These are phyloP conservation scores for Trametes versicolor DNA, from an alignment of 1,284 basidiomycete species.

Conservation along the genomic window DNA sequence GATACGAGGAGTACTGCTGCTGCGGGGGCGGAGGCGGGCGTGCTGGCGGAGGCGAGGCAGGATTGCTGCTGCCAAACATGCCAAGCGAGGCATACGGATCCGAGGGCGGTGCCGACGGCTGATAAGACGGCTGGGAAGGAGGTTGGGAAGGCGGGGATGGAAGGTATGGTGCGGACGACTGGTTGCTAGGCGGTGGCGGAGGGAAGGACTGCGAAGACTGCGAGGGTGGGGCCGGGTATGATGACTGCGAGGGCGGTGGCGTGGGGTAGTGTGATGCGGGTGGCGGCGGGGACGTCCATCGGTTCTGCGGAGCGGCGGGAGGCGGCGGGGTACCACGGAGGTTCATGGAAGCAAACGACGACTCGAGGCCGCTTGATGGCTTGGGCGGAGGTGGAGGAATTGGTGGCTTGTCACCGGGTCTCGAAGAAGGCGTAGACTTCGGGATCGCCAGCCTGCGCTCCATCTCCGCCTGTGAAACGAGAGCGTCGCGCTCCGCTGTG, in stretches of 20 bases:
- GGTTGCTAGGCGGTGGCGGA: constrained; percentile 46
- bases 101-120: constrained; percentile 41
- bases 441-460: constrained; percentile 64
- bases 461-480: constrained; percentile 78
- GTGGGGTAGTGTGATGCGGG: constrained; percentile 41
- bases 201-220: constrained; percentile 40
- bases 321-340: constrained; percentile 49
- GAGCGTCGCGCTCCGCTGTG: constrained; percentile 74
- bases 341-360: constrained; percentile 65
- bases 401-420: constrained; percentile 61
- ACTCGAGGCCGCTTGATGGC: constrained; percentile 50
- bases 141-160: constrained; percentile 36
- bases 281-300: constrained; percentile 37
- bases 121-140: constrained; percentile 47
- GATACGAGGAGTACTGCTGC: constrained; percentile 29
- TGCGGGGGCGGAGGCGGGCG: constrained; percentile 47
- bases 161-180: constrained; percentile 42
- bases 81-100: constrained; percentile 66
- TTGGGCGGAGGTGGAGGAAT: constrained; percentile 56
- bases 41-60: constrained; percentile 37
- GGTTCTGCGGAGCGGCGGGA: constrained; percentile 40
- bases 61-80: constrained; percentile 48
- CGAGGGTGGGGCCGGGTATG: constrained; percentile 27
- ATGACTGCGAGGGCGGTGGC: constrained; percentile 35
- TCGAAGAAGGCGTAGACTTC: constrained; percentile 47